Evolutionary conservation across 2,329 filamentous ascomycete genomes (phyloP).

Genomic region (Boeremia lycopersici): DNA sequence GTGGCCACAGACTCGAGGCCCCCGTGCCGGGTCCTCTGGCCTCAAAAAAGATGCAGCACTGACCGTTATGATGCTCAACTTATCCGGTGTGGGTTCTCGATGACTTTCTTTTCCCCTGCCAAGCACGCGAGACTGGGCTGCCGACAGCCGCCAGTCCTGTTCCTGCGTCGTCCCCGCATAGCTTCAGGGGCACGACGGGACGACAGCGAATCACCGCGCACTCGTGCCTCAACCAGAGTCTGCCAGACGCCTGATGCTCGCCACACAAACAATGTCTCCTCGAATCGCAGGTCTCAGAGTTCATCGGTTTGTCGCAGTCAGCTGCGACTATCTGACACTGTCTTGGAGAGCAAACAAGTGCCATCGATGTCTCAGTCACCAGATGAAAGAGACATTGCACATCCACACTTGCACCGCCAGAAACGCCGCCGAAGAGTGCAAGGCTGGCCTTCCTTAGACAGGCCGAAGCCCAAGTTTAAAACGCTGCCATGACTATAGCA

Average conservation of each 20-base stretch:
- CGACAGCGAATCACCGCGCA: constrained; percentile 31
- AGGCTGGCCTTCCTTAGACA: constrained; percentile 26
- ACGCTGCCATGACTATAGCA: constrained; percentile 25
- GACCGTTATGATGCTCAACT: constrained; percentile 12
- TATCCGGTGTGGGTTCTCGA: constrained; percentile 9
- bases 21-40: constrained; percentile 6
- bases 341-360: neutral
- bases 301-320: neutral
- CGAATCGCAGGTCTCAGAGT: neutral
- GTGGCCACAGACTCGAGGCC: constrained; percentile 10
- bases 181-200: constrained; percentile 30
- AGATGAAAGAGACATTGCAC: neutral
- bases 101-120: constrained; percentile 38
- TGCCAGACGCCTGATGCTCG: constrained; percentile 20
- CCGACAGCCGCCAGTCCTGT: constrained; percentile 33
- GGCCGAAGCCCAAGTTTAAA: constrained; percentile 29
- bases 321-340: neutral
- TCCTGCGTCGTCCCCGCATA: constrained; percentile 30
- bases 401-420: constrained; percentile 1
- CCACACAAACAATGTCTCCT: constrained; percentile 7
- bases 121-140: constrained; percentile 29
- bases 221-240: constrained; percentile 14
- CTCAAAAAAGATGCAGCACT: constrained; percentile 12
- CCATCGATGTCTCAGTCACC: neutral
- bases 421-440: constrained; percentile 10